phyloP scores from a whole-genome alignment of 306 rosid species.

The Prunus mongolica region DNA sequence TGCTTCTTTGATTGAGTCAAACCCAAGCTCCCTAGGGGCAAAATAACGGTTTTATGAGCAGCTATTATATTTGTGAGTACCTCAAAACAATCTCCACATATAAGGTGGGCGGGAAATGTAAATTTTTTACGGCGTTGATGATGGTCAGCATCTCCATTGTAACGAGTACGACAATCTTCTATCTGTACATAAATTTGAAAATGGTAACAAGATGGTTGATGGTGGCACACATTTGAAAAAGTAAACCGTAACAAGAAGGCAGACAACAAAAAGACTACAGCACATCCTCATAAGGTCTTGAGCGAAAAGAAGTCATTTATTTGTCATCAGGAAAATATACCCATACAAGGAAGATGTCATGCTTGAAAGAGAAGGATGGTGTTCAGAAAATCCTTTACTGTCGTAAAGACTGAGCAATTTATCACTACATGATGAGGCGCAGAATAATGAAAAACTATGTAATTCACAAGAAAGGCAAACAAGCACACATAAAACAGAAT shows the following conservation, averaged over 20 bases:
- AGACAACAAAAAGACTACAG: no score
- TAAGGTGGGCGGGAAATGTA: conserved; percentile 88
- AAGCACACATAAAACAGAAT: not conserved
- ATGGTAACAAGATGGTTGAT: conserved; percentile 20
- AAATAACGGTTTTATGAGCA: not conserved
- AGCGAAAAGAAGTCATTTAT: not conserved
- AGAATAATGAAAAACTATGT: not conserved
- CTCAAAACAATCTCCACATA: conserved; percentile 97
- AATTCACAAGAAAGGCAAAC: not conserved
- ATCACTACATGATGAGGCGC: not conserved
- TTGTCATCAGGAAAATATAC: not conserved
- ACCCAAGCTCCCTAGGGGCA: not conserved
- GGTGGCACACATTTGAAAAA: conserved; percentile 9
- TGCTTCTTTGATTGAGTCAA: not conserved
- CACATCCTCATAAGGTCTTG: not conserved
- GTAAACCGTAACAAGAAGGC: not conserved
- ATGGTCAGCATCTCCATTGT: conserved; percentile 94
- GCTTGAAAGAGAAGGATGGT: not conserved
- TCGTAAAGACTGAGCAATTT: not conserved
- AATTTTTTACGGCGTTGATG: conserved; percentile 92
- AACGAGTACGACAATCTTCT: conserved; percentile 94
- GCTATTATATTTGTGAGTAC: conserved; percentile 34
- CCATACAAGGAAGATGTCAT: not conserved
- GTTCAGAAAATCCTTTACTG: not conserved
- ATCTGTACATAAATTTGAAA: conserved; percentile 50